Base-by-base conservation (phyloP, 2,329 filamentous ascomycete genomes). In the Periconia digitata region DNA sequence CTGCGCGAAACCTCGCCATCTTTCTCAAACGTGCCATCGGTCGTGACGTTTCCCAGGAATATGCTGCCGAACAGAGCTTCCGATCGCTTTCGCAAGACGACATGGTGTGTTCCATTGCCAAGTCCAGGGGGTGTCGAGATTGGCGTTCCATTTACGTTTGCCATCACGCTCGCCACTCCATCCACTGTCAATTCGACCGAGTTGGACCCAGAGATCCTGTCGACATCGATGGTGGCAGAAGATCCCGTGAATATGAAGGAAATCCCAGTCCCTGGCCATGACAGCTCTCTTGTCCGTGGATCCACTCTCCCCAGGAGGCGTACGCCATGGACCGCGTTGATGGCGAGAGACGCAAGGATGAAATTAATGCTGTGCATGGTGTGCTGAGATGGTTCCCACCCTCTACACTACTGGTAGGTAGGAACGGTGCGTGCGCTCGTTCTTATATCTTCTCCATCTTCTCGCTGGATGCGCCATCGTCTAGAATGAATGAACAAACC, bases 241-340 rank as follows among this genome's bases (percentile, higher is more conserved):
- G 70, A 72, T 37, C 74, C 74, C 10, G 58, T 69, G 51, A 76
- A 76, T 1, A 62, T 64, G 47, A 76, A 76, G 0, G 68, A 62
- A 2, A 77, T 60, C 15, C 74, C 74, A 1, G 73, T 74, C 36
- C 70, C 72, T 0, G 74, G 71, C 74, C 74, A 76, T n/a, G 71
- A 75, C 17, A 76, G 61, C 55, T 76, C 69, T 39, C 67, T 69
- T 6, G 72, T 76, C 16, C 63, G 60, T 0, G 74, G 73, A 40
- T 76, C 74, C 20, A 76, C 74, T 36, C 74, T 62, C n/a, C 72
- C 73, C 12, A 75, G 48, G 18, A 54, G 57, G 2, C 55, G 57
- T 38, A 42, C 42, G 43, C 41, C 47, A 20, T 48, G 16, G 7
- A 35, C 46, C 13, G 5, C 38, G 38, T 39, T 22, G 38, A 40